Evolutionary conservation across 768 basidiomycete species (phyloP).

Genomic region (Mycena amicta): DNA sequence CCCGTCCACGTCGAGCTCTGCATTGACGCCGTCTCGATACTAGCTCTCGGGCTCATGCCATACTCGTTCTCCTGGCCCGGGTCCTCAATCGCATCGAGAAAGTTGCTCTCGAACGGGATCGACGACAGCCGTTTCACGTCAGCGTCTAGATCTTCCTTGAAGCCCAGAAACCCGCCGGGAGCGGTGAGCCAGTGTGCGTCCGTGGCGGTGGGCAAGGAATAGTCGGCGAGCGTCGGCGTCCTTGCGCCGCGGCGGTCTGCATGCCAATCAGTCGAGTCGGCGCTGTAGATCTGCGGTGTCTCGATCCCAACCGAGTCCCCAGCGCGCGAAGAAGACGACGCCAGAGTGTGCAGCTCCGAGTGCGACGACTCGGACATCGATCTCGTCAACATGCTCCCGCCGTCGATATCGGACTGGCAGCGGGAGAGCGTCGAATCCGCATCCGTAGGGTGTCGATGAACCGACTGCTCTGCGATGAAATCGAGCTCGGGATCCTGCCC

Average conservation of each 20-base stretch:
- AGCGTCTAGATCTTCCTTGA: neutral
- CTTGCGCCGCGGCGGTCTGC: neutral
- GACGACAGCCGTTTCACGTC: neutral
- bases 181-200: neutral
- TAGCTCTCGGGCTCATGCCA: neutral
- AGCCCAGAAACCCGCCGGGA: neutral
- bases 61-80: no score
- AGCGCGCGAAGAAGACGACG: neutral
- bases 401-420: neutral
- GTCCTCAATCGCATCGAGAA: neutral
- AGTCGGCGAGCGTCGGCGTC: neutral
- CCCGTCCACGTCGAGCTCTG: conserved; percentile 9
- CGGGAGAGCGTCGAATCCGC: neutral
- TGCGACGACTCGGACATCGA: neutral
- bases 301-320: neutral
- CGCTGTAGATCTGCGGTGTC: neutral
- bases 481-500: neutral
- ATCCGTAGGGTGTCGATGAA: neutral
- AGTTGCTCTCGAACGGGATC: neutral
- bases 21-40: neutral
- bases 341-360: neutral
- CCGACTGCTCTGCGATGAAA: neutral
- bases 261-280: neutral
- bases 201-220: neutral
- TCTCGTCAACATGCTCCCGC: neutral